Base-by-base conservation (phyloP, 768 basidiomycete species). In the Panaeolus papilionaceus region DNA sequence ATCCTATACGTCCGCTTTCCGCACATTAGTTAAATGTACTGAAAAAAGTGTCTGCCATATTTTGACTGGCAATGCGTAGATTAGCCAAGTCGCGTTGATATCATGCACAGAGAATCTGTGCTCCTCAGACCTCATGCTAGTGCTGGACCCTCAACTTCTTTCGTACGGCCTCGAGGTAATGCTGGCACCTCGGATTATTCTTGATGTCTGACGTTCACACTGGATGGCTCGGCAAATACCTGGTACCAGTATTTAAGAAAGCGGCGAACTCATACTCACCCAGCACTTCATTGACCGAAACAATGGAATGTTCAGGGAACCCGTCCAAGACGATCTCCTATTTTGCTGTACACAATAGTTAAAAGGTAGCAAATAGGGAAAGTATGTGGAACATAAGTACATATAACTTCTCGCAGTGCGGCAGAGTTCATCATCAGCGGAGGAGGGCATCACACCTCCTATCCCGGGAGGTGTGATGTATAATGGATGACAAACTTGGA, bases 231-330 rank as follows among this genome's bases (percentile, higher is more conserved):
- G 54, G 54, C 54, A 58, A 58, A 58, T 8, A 18, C 11, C 54
- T 58, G 26, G 26, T 28, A 51, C 11, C 49, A 58, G 54, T 58
- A 33, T 33, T 11, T 58, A 3, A 20, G 11, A 58, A 28, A 28
- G 54, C 54, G 54, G 54, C 54, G 54, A 58, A 58, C 54, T 58
- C 33, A 12, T 14, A 58, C 16, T 33, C 14, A 58, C 33, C 40
- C 54, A 58, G 54, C 54, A 58, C 54, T 16, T 33, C 47, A 51
- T 18, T 23, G 47, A 51, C 47, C n/a, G 47, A 26, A 51, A 26
- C 7, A 51, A 20, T 51, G 47, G 47, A 51, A 51, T 51, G 47
- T 51, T 20, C 47, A 51, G 47, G 47, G 47, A 6, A 23, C 4
- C 20, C 10, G 10, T 26, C 26, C 26, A 18, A 9, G 7, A 23